A percentile compares a stretch with the other conserved stretches of the same genome.
phyloP scores from a whole-genome alignment of 148 eudicot genomes.

The Chenopodium berlandieri region DNA sequence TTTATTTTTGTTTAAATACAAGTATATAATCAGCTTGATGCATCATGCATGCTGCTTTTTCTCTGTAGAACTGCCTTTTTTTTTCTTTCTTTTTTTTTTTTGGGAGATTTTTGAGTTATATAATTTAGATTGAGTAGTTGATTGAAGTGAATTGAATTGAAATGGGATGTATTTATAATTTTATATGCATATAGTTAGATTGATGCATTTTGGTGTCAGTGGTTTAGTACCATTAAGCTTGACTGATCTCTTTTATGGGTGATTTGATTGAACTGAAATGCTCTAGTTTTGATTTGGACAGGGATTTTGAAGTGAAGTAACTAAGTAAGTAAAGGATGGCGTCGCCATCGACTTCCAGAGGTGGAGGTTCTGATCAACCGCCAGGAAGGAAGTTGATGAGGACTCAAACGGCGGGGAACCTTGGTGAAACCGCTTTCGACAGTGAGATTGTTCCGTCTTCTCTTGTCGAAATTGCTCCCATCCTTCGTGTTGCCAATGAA shows the following conservation, averaged over 20 bases:
- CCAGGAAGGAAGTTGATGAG: constrained; percentile 72
- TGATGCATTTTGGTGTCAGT: background rate
- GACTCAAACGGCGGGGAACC: constrained; percentile 83
- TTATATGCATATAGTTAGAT: background rate
- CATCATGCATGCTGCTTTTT: too few species aligned
- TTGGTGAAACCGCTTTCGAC: constrained; percentile 81
- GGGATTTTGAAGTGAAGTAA: background rate
- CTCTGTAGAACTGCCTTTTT: too few species aligned
- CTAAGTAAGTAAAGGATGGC: constrained; percentile 17
- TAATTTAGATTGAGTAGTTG: too few species aligned
- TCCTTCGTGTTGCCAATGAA: constrained; percentile 99
- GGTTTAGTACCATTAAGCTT: background rate
- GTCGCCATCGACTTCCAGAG: constrained; percentile 32
- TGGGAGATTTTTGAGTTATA: too few species aligned
- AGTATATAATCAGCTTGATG: too few species aligned
- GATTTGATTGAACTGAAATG: background rate
- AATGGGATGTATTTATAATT: background rate
- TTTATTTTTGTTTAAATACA: too few species aligned
- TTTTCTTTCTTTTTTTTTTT: too few species aligned
- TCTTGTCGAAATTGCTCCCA: constrained; percentile 86
- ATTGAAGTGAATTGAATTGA: too few species aligned
- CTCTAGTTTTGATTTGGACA: background rate
- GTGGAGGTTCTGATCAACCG: constrained; percentile 62
- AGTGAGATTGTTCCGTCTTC: constrained; percentile 99
- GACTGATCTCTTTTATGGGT: background rate